A percentile compares a stretch with the other conserved stretches of the same genome.
phyloP scores from a whole-genome alignment of 164 flowering plant genomes.

The Hamamelis virginiana region DNA sequence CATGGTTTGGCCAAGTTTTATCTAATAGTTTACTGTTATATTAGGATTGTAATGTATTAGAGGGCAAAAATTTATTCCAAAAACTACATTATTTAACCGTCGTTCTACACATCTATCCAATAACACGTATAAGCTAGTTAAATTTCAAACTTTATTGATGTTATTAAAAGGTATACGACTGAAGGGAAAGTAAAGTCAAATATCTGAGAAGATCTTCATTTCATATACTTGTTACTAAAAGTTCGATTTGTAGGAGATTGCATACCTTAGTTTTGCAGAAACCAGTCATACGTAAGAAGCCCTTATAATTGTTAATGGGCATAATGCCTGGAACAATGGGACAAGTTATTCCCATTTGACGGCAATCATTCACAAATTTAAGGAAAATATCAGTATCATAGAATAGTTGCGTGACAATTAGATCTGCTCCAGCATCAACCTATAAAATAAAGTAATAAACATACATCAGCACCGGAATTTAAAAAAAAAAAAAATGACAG shows the following conservation, averaged over 20 bases:
- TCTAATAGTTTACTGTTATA: too few relatives aligned
- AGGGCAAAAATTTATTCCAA: not conserved
- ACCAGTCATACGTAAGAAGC: constrained; percentile 92
- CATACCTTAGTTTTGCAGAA: constrained; percentile 96
- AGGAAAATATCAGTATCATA: constrained; percentile 92
- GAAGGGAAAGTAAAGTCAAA: not conserved
- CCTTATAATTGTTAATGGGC: constrained; percentile 96
- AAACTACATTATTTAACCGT: not conserved
- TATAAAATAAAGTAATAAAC: constrained; percentile 30
- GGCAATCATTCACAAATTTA: constrained; percentile 94
- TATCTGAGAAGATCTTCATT: not conserved
- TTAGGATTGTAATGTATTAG: not conserved
- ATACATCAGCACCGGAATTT: constrained; percentile 3
- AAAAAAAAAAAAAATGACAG: not conserved
- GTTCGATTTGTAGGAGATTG: not conserved
- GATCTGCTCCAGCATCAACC: constrained; percentile 99
- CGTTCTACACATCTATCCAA: not conserved
- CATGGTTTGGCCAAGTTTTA: not conserved
- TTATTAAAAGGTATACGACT: not conserved
- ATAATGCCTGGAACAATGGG: constrained; percentile 99
- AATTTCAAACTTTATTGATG: not conserved
- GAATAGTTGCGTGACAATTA: constrained; percentile 89
- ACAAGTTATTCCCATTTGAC: constrained; percentile 88
- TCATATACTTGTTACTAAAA: not conserved
- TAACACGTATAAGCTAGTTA: not conserved